These are phyloP conservation scores for Zychaea mexicana DNA, from an alignment of 371 early-diverging fungal species.

Conservation along the genomic window DNA sequence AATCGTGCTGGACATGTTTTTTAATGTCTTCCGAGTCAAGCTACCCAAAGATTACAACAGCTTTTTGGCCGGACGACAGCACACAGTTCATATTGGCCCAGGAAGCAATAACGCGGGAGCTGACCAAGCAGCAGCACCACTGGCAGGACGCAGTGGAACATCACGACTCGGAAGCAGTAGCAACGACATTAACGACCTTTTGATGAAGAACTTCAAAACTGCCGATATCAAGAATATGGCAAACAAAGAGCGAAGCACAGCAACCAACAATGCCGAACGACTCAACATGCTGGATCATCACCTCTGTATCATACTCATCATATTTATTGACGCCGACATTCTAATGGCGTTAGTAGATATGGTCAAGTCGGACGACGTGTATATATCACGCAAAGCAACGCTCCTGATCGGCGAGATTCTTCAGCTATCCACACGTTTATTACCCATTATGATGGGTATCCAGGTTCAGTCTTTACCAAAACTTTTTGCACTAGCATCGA, in stretches of 20 bases:
- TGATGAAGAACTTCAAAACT: constrained; percentile 20
- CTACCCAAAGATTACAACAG: constrained; percentile 67
- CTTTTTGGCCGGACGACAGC: constrained; percentile 52
- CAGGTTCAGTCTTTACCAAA: constrained; percentile 73
- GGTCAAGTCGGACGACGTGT: constrained; percentile 55
- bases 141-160: constrained; percentile 9
- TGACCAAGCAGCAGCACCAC: not conserved
- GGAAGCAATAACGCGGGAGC: constrained; percentile 13
- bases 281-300: constrained; percentile 74
- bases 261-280: constrained; percentile 43
- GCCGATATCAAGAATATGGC: not conserved
- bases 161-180: constrained; percentile 20
- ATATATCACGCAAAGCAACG: constrained; percentile 64
- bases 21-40: constrained; percentile 74
- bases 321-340: constrained; percentile 82
- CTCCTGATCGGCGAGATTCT: constrained; percentile 77
- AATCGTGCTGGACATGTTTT: constrained; percentile 77
- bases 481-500: constrained; percentile 76
- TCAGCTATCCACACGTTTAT: constrained; percentile 68
- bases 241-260: not conserved
- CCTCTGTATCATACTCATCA: constrained; percentile 68
- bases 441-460: constrained; percentile 63
- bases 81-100: constrained; percentile 46
- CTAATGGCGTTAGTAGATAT: constrained; percentile 65
- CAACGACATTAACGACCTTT: constrained; percentile 23